phyloP scores from a whole-genome alignment of 345 rosid species.

The Brassica cretica region DNA sequence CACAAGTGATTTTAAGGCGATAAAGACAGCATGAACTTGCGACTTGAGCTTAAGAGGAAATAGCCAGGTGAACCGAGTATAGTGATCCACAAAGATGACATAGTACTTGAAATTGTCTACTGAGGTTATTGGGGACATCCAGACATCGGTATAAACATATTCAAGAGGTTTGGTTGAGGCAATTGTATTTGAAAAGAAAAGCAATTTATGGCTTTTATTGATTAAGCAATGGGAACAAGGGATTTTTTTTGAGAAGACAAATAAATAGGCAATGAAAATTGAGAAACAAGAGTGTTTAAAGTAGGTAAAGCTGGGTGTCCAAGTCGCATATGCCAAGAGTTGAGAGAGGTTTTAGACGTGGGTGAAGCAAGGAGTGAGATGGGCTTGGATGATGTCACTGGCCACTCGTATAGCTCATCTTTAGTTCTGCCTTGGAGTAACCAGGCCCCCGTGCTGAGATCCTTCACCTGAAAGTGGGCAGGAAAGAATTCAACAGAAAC shows the following conservation, averaged over 20 bases:
- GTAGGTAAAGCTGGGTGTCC: neutral
- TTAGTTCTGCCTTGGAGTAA: too few species aligned
- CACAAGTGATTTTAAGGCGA: neutral
- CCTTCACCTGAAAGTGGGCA: too few species aligned
- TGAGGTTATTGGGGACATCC: neutral
- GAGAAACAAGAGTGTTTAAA: neutral
- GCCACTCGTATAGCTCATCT: too few species aligned
- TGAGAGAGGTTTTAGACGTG: neutral
- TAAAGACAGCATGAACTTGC: neutral
- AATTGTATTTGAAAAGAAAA: neutral
- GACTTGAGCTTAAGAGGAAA: neutral
- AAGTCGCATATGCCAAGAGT: neutral
- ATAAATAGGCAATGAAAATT: neutral
- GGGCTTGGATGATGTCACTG: too few species aligned
- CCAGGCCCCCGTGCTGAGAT: too few species aligned
- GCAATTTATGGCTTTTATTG: neutral
- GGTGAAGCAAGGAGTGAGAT: neutral
- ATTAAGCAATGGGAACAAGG: too few species aligned
- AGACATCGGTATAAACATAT: neutral
- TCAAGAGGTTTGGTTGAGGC: neutral
- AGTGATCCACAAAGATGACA: neutral
- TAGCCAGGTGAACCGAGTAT: neutral
- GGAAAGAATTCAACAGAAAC: too few species aligned
- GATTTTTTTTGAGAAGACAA: too few species aligned
- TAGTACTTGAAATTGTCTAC: neutral